Conservation (phyloP, 2,329 filamentous ascomycete species). For the Coniochaeta sp. region DNA sequence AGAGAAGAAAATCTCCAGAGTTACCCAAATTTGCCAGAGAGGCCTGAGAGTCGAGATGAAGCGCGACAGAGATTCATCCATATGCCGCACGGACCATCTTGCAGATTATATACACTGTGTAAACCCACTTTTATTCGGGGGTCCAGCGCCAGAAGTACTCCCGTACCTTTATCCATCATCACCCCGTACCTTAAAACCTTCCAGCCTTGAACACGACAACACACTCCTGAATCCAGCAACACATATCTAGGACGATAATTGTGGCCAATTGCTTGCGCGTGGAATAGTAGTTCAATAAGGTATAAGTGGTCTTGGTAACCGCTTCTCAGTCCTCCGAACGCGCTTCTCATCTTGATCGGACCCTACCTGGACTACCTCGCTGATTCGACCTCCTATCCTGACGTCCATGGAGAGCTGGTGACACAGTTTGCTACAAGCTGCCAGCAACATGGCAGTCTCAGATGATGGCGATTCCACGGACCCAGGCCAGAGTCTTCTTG, state of each 20-base stretch:
- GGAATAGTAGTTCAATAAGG: no score
- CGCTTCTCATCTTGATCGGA: no score
- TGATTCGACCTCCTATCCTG: not conserved
- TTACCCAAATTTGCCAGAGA: not conserved
- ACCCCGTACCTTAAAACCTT: no score
- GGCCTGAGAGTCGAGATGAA: not conserved
- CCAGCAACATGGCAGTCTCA: constrained; percentile 15
- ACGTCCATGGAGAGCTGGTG: not conserved
- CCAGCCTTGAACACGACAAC: no score
- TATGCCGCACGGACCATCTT: not conserved
- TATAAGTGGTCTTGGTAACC: no score
- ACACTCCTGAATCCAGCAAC: no score
- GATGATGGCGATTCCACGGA: constrained; percentile 21
- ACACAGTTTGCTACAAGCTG: not conserved
- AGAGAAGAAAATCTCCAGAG: not conserved
- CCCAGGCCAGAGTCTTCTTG: constrained; percentile 39
- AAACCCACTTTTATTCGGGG: not conserved
- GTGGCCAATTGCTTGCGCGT: no score
- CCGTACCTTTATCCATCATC: no score
- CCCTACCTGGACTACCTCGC: no score
- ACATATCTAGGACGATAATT: no score
- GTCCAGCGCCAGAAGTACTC: no score
- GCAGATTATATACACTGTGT: not conserved
- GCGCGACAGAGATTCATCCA: not conserved
- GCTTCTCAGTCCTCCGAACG: no score